These are phyloP conservation scores for Fusarium subtropicale DNA, from an alignment of 2,329 filamentous ascomycete species.

Conservation along the genomic window DNA sequence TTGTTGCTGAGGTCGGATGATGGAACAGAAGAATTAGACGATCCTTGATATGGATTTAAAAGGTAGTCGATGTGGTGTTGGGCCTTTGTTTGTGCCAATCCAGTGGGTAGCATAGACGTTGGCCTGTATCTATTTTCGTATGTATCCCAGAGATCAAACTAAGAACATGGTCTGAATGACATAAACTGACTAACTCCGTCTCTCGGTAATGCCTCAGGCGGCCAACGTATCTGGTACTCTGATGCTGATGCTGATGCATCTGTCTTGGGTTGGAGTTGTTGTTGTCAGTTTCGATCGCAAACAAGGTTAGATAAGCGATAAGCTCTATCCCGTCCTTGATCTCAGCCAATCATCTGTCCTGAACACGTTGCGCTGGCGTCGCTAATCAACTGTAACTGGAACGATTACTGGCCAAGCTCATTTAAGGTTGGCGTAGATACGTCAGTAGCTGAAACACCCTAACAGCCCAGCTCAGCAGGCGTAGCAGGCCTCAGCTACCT, in stretches of 20 bases:
- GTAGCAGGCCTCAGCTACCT: slow-evolving; percentile 3
- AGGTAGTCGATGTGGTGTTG: neutral
- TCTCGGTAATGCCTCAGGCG: no score
- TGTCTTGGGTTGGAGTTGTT: neutral
- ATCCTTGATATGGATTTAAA: neutral
- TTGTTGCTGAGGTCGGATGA: neutral
- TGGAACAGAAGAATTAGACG: neutral
- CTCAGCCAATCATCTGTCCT: slow-evolving; percentile 7
- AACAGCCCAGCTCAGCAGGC: neutral
- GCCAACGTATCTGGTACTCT: no score
- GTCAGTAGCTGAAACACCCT: slow-evolving; percentile 29
- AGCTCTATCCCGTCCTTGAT: neutral
- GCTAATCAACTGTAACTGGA: slow-evolving; percentile 29
- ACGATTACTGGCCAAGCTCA: slow-evolving; percentile 21
- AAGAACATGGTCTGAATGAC: no score
- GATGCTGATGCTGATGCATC: neutral
- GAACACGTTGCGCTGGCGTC: slow-evolving; percentile 1
- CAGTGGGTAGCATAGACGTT: no score
- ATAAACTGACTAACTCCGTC: no score
- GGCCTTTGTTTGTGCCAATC: neutral
- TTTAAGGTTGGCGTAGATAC: slow-evolving; percentile 28
- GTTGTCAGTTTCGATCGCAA: neutral
- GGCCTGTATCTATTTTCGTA: no score
- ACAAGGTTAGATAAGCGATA: slow-evolving; percentile 2
- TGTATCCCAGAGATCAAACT: no score